A percentile compares a stretch with the other conserved stretches of the same genome.
phyloP scores from a whole-genome alignment of 2,329 filamentous ascomycete species.

The Myriosclerotinia scirpicola region DNA sequence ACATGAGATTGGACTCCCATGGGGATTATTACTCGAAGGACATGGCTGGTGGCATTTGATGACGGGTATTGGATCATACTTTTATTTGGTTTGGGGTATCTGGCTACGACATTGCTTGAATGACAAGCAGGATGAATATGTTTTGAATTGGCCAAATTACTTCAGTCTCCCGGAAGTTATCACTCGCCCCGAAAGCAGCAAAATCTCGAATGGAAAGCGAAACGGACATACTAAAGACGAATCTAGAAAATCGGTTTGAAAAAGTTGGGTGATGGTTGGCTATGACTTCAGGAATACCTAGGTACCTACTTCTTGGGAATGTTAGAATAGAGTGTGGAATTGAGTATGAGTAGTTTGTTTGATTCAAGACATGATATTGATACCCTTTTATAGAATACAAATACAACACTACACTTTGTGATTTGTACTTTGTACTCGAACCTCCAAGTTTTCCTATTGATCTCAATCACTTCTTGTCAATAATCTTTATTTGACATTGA shows the following conservation, averaged over 20 bases:
- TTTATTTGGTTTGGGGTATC: constrained; percentile 70
- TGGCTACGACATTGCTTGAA: constrained; percentile 71
- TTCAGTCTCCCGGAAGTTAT: constrained; percentile 45
- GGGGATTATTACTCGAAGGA: constrained; percentile 70
- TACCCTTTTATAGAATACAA: constrained; percentile 19
- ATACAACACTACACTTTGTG: neutral
- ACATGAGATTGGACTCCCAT: constrained; percentile 63
- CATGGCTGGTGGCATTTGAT: constrained; percentile 77
- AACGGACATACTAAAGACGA: constrained; percentile 29
- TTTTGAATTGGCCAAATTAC: constrained; percentile 61
- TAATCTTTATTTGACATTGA: too few species aligned
- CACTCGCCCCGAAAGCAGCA: constrained; percentile 25
- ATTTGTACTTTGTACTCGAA: neutral
- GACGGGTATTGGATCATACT: constrained; percentile 69
- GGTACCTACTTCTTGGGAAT: neutral
- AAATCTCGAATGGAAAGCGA: constrained; percentile 22
- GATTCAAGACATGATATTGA: constrained; percentile 1
- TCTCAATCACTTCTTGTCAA: too few species aligned
- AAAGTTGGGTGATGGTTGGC: neutral
- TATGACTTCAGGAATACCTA: neutral
- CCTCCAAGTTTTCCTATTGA: too few species aligned
- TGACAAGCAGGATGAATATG: constrained; percentile 63
- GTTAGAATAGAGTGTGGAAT: neutral
- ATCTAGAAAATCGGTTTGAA: constrained; percentile 34
- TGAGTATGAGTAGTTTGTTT: neutral